A percentile compares a stretch with the other conserved stretches of the same genome.
These are phyloP conservation scores for Colletotrichum zoysiae DNA, from an alignment of 2,329 filamentous ascomycete genomes.

Conservation along the genomic window DNA sequence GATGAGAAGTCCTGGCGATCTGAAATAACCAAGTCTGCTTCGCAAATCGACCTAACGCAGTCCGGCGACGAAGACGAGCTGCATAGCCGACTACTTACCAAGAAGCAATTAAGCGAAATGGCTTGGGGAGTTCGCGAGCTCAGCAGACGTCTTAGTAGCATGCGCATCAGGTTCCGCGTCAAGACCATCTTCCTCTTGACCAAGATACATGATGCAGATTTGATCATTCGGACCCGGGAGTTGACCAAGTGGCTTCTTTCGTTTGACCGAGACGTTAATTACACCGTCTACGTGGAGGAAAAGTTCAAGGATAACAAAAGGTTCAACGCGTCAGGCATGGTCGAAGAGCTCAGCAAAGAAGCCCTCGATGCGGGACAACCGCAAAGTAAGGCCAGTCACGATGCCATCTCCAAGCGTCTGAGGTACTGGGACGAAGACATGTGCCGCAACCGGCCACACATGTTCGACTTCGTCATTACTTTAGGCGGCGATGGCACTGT, in stretches of 20 bases:
- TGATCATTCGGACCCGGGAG: constrained; percentile 83
- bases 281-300: constrained; percentile 87
- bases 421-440: constrained; percentile 87
- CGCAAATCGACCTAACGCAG: constrained; percentile 54
- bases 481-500: constrained; percentile 97
- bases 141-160: constrained; percentile 85
- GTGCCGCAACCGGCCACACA: constrained; percentile 82
- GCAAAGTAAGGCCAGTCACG: constrained; percentile 50
- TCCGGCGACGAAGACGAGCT: constrained; percentile 51
- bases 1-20: constrained; percentile 69
- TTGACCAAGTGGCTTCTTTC: constrained; percentile 85
- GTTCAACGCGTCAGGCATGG: constrained; percentile 79
- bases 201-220: constrained; percentile 87
- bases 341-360: constrained; percentile 68
- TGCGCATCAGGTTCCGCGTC: constrained; percentile 85
- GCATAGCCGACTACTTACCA: constrained; percentile 84
- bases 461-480: constrained; percentile 93
- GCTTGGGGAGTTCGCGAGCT: constrained; percentile 94
- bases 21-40: constrained; percentile 59
- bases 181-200: constrained; percentile 88
- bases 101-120: constrained; percentile 96
- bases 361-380: constrained; percentile 55
- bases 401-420: constrained; percentile 65
- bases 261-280: constrained; percentile 73
- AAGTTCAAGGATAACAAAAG: constrained; percentile 76